phyloP scores from a whole-genome alignment of 352 stramenopile species.

The Phytophthora crassamura region DNA sequence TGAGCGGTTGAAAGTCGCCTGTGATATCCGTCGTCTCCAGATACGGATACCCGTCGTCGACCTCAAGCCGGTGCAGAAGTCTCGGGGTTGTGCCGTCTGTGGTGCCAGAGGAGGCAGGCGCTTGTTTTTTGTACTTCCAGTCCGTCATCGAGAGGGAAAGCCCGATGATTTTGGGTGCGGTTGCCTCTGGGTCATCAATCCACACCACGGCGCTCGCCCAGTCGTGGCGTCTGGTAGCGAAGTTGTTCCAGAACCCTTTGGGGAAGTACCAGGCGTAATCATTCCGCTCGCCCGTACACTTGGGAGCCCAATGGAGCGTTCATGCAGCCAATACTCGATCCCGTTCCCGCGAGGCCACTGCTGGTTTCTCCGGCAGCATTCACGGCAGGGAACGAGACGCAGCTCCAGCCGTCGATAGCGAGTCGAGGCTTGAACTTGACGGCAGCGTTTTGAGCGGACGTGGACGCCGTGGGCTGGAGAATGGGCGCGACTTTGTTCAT shows the following conservation, averaged over 20 bases:
- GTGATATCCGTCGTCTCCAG: conserved; percentile 8
- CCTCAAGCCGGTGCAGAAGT: conserved; percentile 10
- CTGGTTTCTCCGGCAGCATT: conserved; percentile 15
- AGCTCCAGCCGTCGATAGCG: conserved; percentile 15
- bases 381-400: conserved; percentile 13
- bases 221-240: conserved; percentile 15
- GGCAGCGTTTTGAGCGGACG: conserved; percentile 5
- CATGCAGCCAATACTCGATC: not conserved
- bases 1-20: conserved; percentile 1
- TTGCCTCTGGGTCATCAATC: conserved; percentile 13
- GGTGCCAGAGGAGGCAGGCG: conserved; percentile 5
- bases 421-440: conserved; percentile 25
- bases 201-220: conserved; percentile 25
- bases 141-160: conserved; percentile 14
- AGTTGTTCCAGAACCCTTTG: conserved; percentile 17
- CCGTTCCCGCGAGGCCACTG: conserved; percentile 7
- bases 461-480: conserved; percentile 6
- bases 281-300: conserved; percentile 20
- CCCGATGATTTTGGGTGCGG: conserved; percentile 6
- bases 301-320: conserved; percentile 16
- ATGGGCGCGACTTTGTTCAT: conserved; percentile 18
- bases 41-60: conserved; percentile 7
- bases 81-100: conserved; percentile 9
- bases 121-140: conserved; percentile 15
- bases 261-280: conserved; percentile 31